These are phyloP conservation scores for Dactylonectria macrodidyma DNA, from an alignment of 2,329 filamentous ascomycete species.

Conservation along the genomic window DNA sequence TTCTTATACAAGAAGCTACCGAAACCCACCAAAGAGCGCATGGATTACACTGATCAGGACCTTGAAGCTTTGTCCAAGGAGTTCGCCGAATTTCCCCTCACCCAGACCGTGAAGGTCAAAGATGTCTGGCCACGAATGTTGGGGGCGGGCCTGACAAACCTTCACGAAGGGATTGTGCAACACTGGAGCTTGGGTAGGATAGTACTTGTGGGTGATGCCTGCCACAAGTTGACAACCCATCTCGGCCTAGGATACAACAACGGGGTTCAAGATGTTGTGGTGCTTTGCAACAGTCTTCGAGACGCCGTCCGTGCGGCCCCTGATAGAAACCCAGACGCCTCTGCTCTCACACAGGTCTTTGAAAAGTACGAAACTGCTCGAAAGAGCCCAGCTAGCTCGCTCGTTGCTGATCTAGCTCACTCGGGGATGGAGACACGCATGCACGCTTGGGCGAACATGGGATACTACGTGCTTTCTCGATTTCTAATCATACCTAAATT, in stretches of 20 bases:
- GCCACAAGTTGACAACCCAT: constrained; percentile 54
- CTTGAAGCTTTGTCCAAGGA: constrained; percentile 5
- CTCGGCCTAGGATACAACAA: constrained; percentile 50
- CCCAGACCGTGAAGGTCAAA: constrained; percentile 15
- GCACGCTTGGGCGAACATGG: not conserved
- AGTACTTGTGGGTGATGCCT: constrained; percentile 52
- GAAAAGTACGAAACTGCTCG: no score
- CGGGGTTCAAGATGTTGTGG: constrained; percentile 25
- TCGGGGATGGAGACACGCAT: not conserved
- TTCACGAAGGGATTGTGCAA: constrained; percentile 52
- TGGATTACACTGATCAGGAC: constrained; percentile 14
- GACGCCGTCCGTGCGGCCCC: not conserved
- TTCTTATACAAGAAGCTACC: constrained; percentile 52
- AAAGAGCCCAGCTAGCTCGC: not conserved
- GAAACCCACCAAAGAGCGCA: constrained; percentile 3
- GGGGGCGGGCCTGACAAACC: constrained; percentile 42
- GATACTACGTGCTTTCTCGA: not conserved
- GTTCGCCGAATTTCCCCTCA: constrained; percentile 14
- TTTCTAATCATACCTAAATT: not conserved
- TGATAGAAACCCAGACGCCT: not conserved
- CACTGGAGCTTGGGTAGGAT: constrained; percentile 48
- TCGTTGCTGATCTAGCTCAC: not conserved
- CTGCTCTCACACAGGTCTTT: not conserved
- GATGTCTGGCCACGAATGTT: constrained; percentile 9
- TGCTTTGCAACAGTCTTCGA: constrained; percentile 13